Base-by-base conservation (phyloP, 202 grass and related monocot genomes). In the Eragrostis tef region DNA sequence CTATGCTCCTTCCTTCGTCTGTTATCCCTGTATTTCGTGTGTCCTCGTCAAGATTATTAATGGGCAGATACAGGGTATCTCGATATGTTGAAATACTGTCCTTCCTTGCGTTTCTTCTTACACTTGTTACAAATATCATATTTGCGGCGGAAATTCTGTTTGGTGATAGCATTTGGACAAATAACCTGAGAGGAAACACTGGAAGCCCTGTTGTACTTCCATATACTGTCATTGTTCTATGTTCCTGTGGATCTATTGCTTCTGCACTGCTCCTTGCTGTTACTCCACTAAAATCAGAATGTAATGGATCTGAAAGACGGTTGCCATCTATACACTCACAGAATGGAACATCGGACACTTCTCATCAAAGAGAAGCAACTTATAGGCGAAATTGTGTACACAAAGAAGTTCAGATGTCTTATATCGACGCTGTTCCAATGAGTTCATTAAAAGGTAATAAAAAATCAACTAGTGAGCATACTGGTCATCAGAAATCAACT, bases 161-260 rank as follows among this genome's bases (percentile, higher is more conserved):
- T 78, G 94, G 94, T 84, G 79, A 89, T 77, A 97, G 94, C 71
- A 79, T 41, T 20, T 97, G 90, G 90, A 91, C 88, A 85, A 92
- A 94, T 46, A 87, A 80, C 39, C 48, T 98, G 34, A 91, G 71
- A 79, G 92, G 88, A 83, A 90, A 88, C 82, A 87, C 79, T 2
- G 90, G 79, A 44, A 79, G 64, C 65, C 80, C 24, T 83, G 72
- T 85, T 17, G 7, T 90, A 64, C 25, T 89, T 87, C 86, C 84
- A 42, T 81, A 86, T 86, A 71, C 63, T 78, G 77, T 71, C 27
- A 14, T 97, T 21, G 68, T 90, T 26, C 47, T 94, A 43, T 75
- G 77, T 34, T 88, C 87, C 39, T 92, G 80, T 88, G 80, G 80
- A 17, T 81, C 79, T 51, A 82, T 92, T 89, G 60, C 81, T 74